Conservation (phyloP, 2,329 filamentous ascomycete genomes). For the Cladosporium sp. region DNA sequence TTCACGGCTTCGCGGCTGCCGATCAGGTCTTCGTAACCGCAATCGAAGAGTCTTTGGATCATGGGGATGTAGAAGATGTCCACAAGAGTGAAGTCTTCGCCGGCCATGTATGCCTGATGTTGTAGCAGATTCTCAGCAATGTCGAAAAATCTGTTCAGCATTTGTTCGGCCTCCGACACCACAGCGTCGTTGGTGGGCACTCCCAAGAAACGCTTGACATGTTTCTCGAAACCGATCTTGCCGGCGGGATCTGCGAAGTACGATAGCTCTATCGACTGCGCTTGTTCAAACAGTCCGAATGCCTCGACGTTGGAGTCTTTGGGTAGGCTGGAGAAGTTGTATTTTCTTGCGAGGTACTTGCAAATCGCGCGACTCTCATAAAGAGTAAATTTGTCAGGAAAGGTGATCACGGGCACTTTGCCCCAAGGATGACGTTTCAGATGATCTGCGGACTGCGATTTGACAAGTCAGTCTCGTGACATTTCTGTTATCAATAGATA, state of each 20-base stretch:
- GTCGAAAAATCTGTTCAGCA: conserved; percentile 41
- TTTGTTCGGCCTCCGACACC: conserved; percentile 35
- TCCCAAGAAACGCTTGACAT: conserved; percentile 42
- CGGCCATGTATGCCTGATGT: conserved; percentile 42
- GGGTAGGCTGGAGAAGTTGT: conserved; percentile 42
- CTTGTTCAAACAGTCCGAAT: conserved; percentile 38
- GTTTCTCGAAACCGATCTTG: conserved; percentile 43
- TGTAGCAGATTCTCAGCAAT: conserved; percentile 38
- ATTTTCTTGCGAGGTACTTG: conserved; percentile 44
- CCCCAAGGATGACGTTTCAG: too few relatives aligned
- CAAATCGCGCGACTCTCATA: conserved; percentile 44
- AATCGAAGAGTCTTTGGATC: conserved; percentile 4
- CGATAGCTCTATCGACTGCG: conserved; percentile 37
- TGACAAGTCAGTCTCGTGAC: too few relatives aligned
- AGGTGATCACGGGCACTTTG: background rate
- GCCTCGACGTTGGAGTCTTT: too few relatives aligned
- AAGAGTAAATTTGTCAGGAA: conserved; percentile 41
- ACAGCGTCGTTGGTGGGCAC: conserved; percentile 39
- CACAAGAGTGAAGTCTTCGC: conserved; percentile 39
- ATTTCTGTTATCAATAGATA: too few relatives aligned
- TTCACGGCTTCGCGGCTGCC: background rate
- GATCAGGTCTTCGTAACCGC: background rate
- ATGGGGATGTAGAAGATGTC: conserved; percentile 41
- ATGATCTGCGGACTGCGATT: too few relatives aligned
- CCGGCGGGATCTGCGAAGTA: conserved; percentile 42